Base-by-base conservation (phyloP, 257 asterid species). In the Solanum medicagineum region DNA sequence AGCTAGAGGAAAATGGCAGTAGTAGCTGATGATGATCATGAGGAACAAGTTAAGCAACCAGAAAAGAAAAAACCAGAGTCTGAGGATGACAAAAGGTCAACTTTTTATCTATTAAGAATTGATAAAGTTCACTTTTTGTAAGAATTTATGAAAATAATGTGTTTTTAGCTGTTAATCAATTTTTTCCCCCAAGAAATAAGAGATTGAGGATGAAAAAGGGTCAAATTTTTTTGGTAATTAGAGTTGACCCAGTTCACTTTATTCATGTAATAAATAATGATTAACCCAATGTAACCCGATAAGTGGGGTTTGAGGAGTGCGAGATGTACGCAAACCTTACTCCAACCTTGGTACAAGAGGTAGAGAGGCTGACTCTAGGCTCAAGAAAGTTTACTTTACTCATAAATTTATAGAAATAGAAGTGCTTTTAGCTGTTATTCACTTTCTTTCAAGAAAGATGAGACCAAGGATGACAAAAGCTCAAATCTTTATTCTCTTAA, bases 121-220 rank as follows among this genome's bases (percentile, higher is more conserved):
- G 26, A 40, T 1, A 8, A 40, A 49, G 62, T 10, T 11, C 12
- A 42, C 56, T 59, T 8, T 7, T n/a, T 62, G 5, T 20, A 32
- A 11, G 16, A 29, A 73, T 20, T 20, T 2, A 6, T 59, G 0
- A 47, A 26, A 56, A 57, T 47, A 24, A 59, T 17, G 26, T 17
- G 63, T 57, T 11, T 15, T 53, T 4, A 59, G 51, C 60, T 65
- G 20, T 12, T 81, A 65, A 1, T 24, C 49, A 12, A 36, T 36
- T 16, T 47, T 74, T 14, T 7, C 5, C n/a, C n/a, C 22, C 32
- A 90, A 89, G 81, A 92, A 93, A 73, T 83, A 93, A 8, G 29
- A 19, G n/a, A 90, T 97, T 74, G 96, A 92, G 83, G 94, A 93
- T 77, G 98, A 92, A 62, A 90, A 94, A 88, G 91, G 98, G 98